Base-by-base conservation (phyloP, 2,329 filamentous ascomycete genomes). In the Fusarium sacchari region DNA sequence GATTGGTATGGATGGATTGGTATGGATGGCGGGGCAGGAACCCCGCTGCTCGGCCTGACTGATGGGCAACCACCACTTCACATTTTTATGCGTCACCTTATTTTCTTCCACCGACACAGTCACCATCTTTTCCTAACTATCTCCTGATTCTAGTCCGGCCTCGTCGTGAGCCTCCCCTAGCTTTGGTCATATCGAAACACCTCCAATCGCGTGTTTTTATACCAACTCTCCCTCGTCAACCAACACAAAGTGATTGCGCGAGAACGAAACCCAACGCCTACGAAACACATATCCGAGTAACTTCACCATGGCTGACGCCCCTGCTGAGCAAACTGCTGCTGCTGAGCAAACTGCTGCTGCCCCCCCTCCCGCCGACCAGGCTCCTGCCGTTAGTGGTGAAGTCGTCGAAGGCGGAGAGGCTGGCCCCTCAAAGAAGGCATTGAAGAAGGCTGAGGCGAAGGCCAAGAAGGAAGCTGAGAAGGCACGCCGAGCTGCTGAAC, bases 401-500 rank as follows among this genome's bases (percentile, higher is more conserved):
- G 66, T 58, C 32, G 59, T 44, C 15, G 76, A 77, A 53, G 69
- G 50, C 24, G 50, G 70, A 39, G 75, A 76, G 43, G 70, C 74
- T 14, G 76, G 74, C 18, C 76, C 76, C 17, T 69, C 67, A 10
- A 73, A 97, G 85, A 95, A 92, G 83, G 94, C 91, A 22, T 85
- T 92, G 73, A 97, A 97, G 86, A 97, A 97, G 86, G 91, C 93
- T 50, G 92, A 93, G 77, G 88, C 88, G 71, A 97, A 97, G 85
- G 94, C 95, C 34, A 95, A 95, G 85, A 95, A 96, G 82, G 95
- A 97, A 84, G 93, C 93, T 18, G 88, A 91, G 80, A 97, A 97
- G 83, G 93, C 93, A 78, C 81, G 89, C 81, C 84, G 91, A 82
- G 87, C 90, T 61, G 92, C 91, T n/a, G 93, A 94, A 76, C 91